Conservation (phyloP, 2,329 filamentous ascomycete species). For the Laburnicola sp. region DNA sequence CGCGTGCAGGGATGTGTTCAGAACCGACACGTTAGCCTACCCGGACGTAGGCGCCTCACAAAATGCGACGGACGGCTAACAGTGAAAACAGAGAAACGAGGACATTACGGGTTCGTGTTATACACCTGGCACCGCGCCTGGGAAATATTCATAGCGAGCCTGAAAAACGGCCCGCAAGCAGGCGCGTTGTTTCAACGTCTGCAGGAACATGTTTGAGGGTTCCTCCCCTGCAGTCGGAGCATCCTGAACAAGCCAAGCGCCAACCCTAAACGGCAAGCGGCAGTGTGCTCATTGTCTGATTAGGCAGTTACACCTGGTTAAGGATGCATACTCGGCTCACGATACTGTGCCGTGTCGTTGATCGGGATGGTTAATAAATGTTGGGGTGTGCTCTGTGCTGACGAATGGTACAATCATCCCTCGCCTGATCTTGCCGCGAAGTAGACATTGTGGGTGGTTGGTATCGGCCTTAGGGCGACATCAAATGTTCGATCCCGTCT, state of each 20-base stretch:
- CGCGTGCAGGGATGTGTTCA: slow-evolving; percentile 1
- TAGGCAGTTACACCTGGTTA: neutral
- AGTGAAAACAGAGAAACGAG: neutral
- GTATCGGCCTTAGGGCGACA: no score
- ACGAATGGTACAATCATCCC: no score
- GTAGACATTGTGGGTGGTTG: no score
- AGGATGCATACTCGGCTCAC: neutral
- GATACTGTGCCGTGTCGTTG: neutral
- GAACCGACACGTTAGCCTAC: neutral
- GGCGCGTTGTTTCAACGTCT: slow-evolving; percentile 1
- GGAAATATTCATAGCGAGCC: neutral
- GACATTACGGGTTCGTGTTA: neutral
- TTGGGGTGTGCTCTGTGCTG: neutral
- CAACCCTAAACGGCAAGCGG: no score
- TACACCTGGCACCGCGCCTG: neutral
- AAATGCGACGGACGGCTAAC: neutral
- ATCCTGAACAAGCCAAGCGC: no score
- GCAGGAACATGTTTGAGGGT: neutral
- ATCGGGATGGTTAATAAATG: neutral
- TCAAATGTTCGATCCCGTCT: no score
- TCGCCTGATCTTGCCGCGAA: no score
- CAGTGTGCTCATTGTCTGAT: neutral
- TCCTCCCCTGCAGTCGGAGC: no score
- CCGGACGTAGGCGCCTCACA: neutral
- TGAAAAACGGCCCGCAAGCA: neutral